Evolutionary conservation across 306 rosid species (phyloP).

Genomic region (Vigna hirtella): DNA sequence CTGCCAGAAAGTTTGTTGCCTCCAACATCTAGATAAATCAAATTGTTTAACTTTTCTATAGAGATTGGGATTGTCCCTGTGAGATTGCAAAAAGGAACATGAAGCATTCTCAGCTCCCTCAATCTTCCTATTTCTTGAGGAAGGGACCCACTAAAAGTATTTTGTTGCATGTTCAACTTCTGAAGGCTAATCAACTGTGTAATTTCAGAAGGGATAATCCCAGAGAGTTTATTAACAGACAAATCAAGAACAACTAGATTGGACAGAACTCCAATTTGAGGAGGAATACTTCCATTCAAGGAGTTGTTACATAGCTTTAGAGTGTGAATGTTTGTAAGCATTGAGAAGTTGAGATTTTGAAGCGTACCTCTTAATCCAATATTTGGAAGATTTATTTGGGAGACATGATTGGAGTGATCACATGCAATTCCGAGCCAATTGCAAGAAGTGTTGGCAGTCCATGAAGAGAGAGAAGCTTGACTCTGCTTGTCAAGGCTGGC

Average conservation of each 20-base stretch:
- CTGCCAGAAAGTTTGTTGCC: neutral
- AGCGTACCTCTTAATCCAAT: constrained; percentile 36
- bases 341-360: constrained; percentile 33
- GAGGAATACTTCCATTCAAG: constrained; percentile 25
- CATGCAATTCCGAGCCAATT: constrained; percentile 36
- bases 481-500: neutral
- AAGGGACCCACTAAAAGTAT: constrained; percentile 8
- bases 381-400: neutral
- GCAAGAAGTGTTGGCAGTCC: constrained; percentile 25
- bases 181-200: neutral
- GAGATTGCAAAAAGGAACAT: neutral
- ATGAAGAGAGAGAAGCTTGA: constrained; percentile 28
- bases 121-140: constrained; percentile 36
- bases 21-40: neutral
- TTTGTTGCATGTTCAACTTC: neutral
- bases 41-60: neutral
- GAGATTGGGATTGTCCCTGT: constrained; percentile 10
- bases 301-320: neutral
- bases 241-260: neutral
- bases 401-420: neutral
- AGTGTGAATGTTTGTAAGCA: neutral
- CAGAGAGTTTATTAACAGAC: neutral
- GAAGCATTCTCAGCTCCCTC: neutral
- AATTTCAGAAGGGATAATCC: constrained; percentile 15
- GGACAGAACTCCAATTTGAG: constrained; percentile 11